Conservation (phyloP, 176 grass and related monocot genomes). For the Areca catechu region DNA sequence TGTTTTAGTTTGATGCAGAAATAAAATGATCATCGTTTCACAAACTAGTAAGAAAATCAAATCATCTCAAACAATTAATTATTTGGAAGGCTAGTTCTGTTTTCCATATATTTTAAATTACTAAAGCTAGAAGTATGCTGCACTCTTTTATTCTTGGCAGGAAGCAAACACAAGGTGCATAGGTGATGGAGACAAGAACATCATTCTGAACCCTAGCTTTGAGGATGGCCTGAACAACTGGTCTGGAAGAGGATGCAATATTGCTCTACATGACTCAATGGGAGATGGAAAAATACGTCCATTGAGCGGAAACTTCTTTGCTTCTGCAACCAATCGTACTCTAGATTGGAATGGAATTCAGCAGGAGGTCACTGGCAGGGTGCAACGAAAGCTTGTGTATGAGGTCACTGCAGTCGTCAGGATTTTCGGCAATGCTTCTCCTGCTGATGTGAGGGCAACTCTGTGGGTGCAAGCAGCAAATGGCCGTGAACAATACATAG, state of each 20-base stretch:
- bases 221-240: slow-evolving; percentile 68
- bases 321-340: slow-evolving; percentile 51
- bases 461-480: slow-evolving; percentile 44
- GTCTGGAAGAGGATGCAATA: slow-evolving; percentile 75
- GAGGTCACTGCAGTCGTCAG: slow-evolving; percentile 51
- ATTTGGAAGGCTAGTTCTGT: too few species aligned
- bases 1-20: too few species aligned
- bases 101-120: too few species aligned
- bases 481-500: slow-evolving; percentile 74
- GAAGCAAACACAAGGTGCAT: not conserved
- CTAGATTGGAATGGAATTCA: slow-evolving; percentile 66
- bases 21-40: too few species aligned
- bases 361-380: slow-evolving; percentile 63
- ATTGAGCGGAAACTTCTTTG: slow-evolving; percentile 60
- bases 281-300: slow-evolving; percentile 64
- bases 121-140: too few species aligned
- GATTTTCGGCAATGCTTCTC: slow-evolving; percentile 19
- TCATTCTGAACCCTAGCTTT: slow-evolving; percentile 85
- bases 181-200: slow-evolving; percentile 40
- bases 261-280: slow-evolving; percentile 58
- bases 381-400: slow-evolving; percentile 69
- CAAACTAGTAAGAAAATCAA: too few species aligned
- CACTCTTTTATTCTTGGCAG: not conserved
- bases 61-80: too few species aligned
- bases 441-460: slow-evolving; percentile 55